Evolutionary conservation across 306 rosid species (phyloP).

Genomic region (Pueraria montana): DNA sequence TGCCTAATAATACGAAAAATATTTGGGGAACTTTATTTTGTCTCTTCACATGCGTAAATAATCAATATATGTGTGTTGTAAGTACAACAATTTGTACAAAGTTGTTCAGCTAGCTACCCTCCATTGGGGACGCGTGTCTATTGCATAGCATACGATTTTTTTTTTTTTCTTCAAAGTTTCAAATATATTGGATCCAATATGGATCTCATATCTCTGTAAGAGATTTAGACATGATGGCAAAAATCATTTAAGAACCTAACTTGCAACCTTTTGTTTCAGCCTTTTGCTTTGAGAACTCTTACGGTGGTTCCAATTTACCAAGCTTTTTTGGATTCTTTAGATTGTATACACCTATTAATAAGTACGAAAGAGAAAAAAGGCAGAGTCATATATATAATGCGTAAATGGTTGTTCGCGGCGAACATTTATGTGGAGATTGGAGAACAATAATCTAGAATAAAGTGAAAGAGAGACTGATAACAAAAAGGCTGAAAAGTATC

Average conservation of each 20-base stretch:
- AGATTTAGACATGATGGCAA: background rate
- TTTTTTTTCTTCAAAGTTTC: background rate
- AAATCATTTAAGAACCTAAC: slow-evolving; percentile 15
- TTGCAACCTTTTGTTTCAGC: slow-evolving; percentile 11
- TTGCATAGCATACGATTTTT: background rate
- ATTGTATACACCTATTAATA: background rate
- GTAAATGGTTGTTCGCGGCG: background rate
- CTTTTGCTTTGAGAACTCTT: slow-evolving; percentile 1
- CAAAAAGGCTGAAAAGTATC: background rate
- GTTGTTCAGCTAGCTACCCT: background rate
- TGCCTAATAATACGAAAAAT: no score
- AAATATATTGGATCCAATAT: background rate
- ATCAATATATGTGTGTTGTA: no score
- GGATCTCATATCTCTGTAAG: background rate
- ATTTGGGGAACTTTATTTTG: no score
- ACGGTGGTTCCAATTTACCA: slow-evolving; percentile 14
- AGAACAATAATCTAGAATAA: slow-evolving; percentile 5
- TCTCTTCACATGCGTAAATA: no score
- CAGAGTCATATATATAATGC: background rate
- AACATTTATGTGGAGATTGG: background rate
- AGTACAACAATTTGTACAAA: background rate
- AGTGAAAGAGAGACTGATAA: background rate
- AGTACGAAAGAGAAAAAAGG: slow-evolving; percentile 7
- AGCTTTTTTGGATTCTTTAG: background rate
- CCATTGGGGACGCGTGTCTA: background rate